Base-by-base conservation (phyloP, 352 stramenopile species). In the Halophytophthora polymorphica region DNA sequence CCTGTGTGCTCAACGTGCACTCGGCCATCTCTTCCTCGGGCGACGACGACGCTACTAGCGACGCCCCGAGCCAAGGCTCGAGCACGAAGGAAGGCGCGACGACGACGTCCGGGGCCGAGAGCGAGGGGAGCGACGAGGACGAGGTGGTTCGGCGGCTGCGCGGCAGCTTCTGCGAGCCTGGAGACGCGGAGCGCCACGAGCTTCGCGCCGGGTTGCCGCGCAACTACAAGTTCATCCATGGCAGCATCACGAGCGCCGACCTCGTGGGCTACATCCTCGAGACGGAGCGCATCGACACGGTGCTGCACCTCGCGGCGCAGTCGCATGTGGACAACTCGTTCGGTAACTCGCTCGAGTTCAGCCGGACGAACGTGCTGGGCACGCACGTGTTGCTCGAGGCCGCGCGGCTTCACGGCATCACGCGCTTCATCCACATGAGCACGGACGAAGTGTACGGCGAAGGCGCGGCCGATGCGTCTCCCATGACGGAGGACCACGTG, bases 391-490 rank as follows among this genome's bases (percentile, higher is more conserved):
- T 99, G 23, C 75, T 99, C 5, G 97, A 99, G 67, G 92, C 91
- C 40, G 93, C 95, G 33, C 97, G 98, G 54, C 66, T 83, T 28
- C 66, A 93, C 56, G 82, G 80, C 39, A 88, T 99, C 50, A 82
- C 80, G 33, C 73, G 86, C 13, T 99, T 99, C 63, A 91, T 99
- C 55, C 96, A 99, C 66, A 95, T 99, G 21, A 98, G 88, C 37
- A 99, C 96, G 12, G 96, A 99, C 70, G 96, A 99, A 63, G 96
- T 99, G 2, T 99, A 99, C 58, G 97, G 97, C 36, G 97, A 99
- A 69, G 94, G 91, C 31, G 69, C 88, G 58, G 62, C 75, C 6
- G 88, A 97, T 51, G 91, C 93, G 2, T 71, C 86, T 23, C 88
- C 93, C 6, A 98, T 98, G 96, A 83, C 78, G 15, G 96, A 98